Conservation (phyloP, 73 alveolate genomes). For the Urostyla sp. region DNA sequence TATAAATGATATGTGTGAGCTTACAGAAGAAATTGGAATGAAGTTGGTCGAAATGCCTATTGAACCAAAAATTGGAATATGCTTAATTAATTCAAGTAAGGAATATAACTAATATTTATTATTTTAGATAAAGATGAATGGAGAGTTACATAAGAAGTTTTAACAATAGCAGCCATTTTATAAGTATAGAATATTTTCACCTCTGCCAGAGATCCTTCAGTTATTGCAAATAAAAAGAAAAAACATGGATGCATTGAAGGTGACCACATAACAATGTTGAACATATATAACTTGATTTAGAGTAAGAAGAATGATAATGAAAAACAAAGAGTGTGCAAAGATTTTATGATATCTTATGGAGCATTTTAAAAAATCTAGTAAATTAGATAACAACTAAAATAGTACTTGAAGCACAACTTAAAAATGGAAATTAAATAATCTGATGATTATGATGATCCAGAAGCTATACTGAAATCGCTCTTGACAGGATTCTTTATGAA, state of each 20-base stretch:
- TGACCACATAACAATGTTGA: slow-evolving; percentile 90
- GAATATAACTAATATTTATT: neutral
- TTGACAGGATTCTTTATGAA: slow-evolving; percentile 93
- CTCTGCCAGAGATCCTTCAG: slow-evolving; percentile 81
- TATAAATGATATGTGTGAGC: slow-evolving; percentile 85
- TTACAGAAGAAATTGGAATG: slow-evolving; percentile 83
- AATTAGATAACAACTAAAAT: slow-evolving; percentile 81
- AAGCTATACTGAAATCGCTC: slow-evolving; percentile 86
- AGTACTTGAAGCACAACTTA: slow-evolving; percentile 67
- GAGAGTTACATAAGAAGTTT: slow-evolving; percentile 91
- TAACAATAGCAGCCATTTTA: slow-evolving; percentile 87
- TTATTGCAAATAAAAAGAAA: slow-evolving; percentile 88
- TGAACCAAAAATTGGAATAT: slow-evolving; percentile 87
- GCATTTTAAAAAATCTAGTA: slow-evolving; percentile 70
- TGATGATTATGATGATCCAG: slow-evolving; percentile 91
- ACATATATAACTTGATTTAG: slow-evolving; percentile 75
- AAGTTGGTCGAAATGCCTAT: slow-evolving; percentile 93
- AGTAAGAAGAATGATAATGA: slow-evolving; percentile 73
- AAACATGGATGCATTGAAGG: slow-evolving; percentile 95
- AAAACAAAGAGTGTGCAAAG: slow-evolving; percentile 87
- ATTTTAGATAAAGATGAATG: slow-evolving; percentile 82
- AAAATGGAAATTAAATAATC: slow-evolving; percentile 75
- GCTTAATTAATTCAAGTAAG: slow-evolving; percentile 80
- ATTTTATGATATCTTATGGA: slow-evolving; percentile 51
- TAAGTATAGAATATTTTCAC: slow-evolving; percentile 80